A percentile compares a stretch with the other conserved stretches of the same genome.
These are phyloP conservation scores for Allium fistulosum DNA, from an alignment of 106 monocot genomes.

Conservation along the genomic window DNA sequence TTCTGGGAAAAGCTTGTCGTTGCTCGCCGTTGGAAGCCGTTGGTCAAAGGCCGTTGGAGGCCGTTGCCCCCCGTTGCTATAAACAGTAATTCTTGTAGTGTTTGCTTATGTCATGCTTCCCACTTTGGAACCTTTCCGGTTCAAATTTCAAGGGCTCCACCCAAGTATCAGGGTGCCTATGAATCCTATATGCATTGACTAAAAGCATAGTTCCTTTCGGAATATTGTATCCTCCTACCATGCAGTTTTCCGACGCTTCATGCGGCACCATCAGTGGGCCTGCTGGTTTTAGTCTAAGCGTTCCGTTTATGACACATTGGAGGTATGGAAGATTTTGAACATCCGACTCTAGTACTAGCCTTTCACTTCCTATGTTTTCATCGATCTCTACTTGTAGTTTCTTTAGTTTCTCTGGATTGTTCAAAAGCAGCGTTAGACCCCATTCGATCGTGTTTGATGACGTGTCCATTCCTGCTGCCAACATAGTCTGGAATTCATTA, in stretches of 20 bases:
- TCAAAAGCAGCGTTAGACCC: constrained; percentile 28
- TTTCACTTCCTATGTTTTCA: not conserved
- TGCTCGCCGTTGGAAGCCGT: too few species aligned
- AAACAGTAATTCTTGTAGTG: too few species aligned
- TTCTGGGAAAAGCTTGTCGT: too few species aligned
- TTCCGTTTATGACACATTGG: constrained; percentile 2
- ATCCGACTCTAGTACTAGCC: constrained; percentile 5
- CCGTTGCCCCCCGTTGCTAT: too few species aligned
- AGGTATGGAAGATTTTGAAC: constrained; percentile 3
- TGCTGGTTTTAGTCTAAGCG: constrained; percentile 2
- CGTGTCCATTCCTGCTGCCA: constrained; percentile 22
- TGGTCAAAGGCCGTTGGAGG: too few species aligned
- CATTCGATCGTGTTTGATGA: constrained; percentile 15
- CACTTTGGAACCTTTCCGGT: constrained; percentile 3
- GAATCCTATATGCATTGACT: constrained; percentile 5
- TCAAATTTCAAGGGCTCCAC: not conserved
- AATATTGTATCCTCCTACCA: constrained; percentile 2
- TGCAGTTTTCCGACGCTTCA: not conserved
- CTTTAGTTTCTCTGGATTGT: constrained; percentile 18
- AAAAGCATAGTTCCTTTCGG: not conserved
- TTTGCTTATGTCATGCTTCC: not conserved
- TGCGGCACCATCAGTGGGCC: constrained; percentile 10
- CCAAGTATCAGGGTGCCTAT: constrained; percentile 9
- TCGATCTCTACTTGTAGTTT: constrained; percentile 24
- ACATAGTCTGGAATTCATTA: not conserved